These are phyloP conservation scores for Phytophthora pistaciae DNA, from an alignment of 352 stramenopile genomes.

Conservation along the genomic window DNA sequence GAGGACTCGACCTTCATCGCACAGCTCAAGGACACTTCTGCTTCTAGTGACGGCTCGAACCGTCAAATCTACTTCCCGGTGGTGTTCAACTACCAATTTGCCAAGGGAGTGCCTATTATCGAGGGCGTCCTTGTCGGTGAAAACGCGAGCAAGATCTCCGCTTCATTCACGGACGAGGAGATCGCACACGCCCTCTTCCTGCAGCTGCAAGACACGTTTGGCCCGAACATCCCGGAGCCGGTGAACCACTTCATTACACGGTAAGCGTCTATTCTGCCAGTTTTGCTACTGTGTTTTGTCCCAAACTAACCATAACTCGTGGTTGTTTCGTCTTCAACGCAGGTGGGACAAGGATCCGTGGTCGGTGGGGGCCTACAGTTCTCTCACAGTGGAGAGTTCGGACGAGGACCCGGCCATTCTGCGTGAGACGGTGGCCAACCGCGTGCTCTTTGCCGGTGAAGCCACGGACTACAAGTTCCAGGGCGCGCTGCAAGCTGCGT, in stretches of 20 bases:
- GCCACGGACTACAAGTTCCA: conserved; percentile 78
- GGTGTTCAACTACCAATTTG: conserved; percentile 67
- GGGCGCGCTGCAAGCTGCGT: conserved; percentile 69
- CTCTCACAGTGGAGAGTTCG: conserved; percentile 67
- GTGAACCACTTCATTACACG: conserved; percentile 61
- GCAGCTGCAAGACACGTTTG: conserved; percentile 60
- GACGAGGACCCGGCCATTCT: conserved; percentile 65
- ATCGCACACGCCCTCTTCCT: conserved; percentile 55
- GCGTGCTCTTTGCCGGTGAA: conserved; percentile 74
- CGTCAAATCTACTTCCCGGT: conserved; percentile 59
- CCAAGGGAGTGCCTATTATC: conserved; percentile 62
- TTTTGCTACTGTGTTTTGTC: neutral
- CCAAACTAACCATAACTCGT: neutral
- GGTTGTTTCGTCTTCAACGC: neutral
- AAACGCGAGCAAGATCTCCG: conserved; percentile 47
- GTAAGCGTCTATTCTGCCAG: conserved; percentile 17
- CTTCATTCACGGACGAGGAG: conserved; percentile 47
- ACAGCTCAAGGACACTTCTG: conserved; percentile 27
- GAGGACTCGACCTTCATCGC: conserved; percentile 53
- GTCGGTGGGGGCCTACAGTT: conserved; percentile 69
- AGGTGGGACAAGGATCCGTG: conserved; percentile 74
- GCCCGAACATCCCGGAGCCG: conserved; percentile 42
- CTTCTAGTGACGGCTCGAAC: conserved; percentile 6
- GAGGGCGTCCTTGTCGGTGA: conserved; percentile 64
- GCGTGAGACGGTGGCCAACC: conserved; percentile 41